phyloP scores from a whole-genome alignment of 2,329 filamentous ascomycete genomes.

The Ophiostoma sp. region DNA sequence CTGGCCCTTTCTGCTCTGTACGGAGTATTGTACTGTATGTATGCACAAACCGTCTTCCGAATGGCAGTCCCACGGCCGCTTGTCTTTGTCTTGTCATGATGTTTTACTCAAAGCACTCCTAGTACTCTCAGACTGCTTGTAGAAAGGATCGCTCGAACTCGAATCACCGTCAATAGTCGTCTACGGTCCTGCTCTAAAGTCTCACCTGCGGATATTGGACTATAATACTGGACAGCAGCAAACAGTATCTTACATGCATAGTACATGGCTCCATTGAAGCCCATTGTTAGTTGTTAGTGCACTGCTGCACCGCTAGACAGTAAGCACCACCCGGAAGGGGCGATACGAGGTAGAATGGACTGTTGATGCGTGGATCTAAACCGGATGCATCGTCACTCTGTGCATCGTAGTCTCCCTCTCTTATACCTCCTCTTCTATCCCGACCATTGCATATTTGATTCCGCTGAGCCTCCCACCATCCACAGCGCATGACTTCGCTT shows the following conservation, averaged over 20 bases:
- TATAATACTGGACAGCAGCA: background rate
- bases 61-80: background rate
- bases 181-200: background rate
- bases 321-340: background rate
- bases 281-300: background rate
- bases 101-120: too few species aligned
- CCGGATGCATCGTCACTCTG: background rate
- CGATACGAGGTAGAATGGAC: too few species aligned
- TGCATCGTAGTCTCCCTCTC: too few species aligned
- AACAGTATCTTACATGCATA: too few species aligned
- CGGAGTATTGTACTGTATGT: background rate
- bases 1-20: background rate
- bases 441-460: too few species aligned
- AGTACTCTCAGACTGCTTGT: background rate
- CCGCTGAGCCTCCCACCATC: background rate
- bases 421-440: too few species aligned
- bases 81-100: background rate
- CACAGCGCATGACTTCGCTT: slow-evolving; percentile 31
- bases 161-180: background rate
- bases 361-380: background rate
- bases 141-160: background rate
- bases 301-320: background rate
- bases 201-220: background rate
- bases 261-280: background rate
- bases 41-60: background rate